Conservation (phyloP, 768 basidiomycete genomes). For the Suillus cothurnatus region DNA sequence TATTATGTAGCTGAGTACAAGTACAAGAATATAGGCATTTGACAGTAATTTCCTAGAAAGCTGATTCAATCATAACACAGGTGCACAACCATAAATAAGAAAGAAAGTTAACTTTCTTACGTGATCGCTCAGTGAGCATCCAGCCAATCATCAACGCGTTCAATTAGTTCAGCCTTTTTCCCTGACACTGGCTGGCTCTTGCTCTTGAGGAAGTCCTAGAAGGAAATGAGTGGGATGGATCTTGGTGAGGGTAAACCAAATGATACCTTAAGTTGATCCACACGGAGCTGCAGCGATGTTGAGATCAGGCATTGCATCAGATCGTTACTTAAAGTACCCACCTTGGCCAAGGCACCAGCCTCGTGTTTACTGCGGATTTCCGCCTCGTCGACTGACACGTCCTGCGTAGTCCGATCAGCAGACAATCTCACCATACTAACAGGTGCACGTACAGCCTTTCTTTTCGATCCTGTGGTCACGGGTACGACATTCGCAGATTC, state of each 20-base stretch:
- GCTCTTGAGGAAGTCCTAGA: slow-evolving; percentile 71
- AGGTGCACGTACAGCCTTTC: slow-evolving; percentile 62
- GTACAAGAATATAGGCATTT: not conserved
- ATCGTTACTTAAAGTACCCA: slow-evolving; percentile 32
- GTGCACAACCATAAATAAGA: not conserved
- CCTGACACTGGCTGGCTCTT: slow-evolving; percentile 65
- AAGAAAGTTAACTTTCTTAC: not conserved
- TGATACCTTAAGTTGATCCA: slow-evolving; percentile 77
- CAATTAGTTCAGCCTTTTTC: slow-evolving; percentile 72
- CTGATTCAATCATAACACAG: slow-evolving; percentile 1
- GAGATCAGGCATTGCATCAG: not conserved
- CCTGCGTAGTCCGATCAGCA: slow-evolving; percentile 38
- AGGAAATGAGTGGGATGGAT: slow-evolving; percentile 13
- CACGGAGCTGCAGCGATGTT: slow-evolving; percentile 54
- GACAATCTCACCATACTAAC: slow-evolving; percentile 6
- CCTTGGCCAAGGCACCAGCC: slow-evolving; percentile 64
- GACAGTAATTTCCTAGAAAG: not conserved
- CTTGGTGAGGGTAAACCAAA: slow-evolving; percentile 5
- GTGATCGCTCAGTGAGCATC: slow-evolving; percentile 32
- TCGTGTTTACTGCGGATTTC: slow-evolving; percentile 73
- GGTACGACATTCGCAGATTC: slow-evolving; percentile 59
- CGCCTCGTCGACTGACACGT: slow-evolving; percentile 65
- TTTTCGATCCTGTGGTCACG: slow-evolving; percentile 57
- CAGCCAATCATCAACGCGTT: slow-evolving; percentile 68
- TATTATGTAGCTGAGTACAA: not conserved